Evolutionary conservation across 2,329 filamentous ascomycete species (phyloP).

Genomic region (Diplodia seriata): DNA sequence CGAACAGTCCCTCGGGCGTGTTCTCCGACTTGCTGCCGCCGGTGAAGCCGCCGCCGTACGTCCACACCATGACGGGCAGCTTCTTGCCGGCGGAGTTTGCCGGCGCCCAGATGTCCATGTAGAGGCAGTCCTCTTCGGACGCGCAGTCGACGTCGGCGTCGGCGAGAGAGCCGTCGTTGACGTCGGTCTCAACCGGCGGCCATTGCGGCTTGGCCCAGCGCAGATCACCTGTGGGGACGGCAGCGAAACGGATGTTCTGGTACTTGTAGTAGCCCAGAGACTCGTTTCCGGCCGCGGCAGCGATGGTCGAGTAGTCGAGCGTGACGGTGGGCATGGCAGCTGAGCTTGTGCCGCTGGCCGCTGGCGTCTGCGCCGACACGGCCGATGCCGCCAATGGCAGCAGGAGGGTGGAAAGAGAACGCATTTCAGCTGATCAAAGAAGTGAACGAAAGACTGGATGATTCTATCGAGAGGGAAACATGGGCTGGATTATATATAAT

Average conservation of each 20-base stretch:
- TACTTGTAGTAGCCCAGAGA: constrained; percentile 49
- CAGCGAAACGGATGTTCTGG: constrained; percentile 55
- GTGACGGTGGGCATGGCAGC: constrained; percentile 36
- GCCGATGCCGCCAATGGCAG: constrained; percentile 4
- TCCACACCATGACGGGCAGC: constrained; percentile 57
- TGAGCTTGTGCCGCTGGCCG: constrained; percentile 3
- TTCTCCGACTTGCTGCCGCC: constrained; percentile 41
- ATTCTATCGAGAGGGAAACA: neutral
- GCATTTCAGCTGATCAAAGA: neutral
- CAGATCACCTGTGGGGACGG: constrained; percentile 51
- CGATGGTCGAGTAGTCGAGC: constrained; percentile 42
- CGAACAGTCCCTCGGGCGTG: constrained; percentile 37
- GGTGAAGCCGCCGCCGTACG: constrained; percentile 54
- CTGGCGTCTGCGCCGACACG: constrained; percentile 1
- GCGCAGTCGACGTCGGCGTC: constrained; percentile 47
- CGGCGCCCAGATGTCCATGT: constrained; percentile 59
- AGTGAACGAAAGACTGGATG: neutral
- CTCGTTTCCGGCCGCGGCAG: constrained; percentile 36
- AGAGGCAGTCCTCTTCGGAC: constrained; percentile 57
- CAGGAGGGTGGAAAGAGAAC: constrained; percentile 7
- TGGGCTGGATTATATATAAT: constrained; percentile 3
- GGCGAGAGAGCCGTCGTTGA: constrained; percentile 46
- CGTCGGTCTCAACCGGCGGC: constrained; percentile 44
- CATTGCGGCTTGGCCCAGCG: constrained; percentile 52
- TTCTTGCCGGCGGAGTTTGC: constrained; percentile 46